Conservation (phyloP, 73 alveolate species). For the Paramecium tetraurelia region DNA sequence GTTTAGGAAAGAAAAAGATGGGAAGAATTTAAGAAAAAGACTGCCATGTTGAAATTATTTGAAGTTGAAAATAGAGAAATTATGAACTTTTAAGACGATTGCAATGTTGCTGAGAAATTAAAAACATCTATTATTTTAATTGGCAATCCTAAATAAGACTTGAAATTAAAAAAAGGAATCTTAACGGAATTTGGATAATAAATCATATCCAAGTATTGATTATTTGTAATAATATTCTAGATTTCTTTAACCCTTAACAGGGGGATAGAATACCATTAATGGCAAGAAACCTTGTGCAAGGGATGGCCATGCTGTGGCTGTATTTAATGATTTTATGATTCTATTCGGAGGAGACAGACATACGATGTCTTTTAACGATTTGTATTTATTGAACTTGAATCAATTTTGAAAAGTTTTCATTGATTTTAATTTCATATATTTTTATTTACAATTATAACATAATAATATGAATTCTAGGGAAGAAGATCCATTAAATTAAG, state of each 20-base stretch:
- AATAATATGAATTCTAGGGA: neutral
- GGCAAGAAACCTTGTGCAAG: slow-evolving; percentile 64
- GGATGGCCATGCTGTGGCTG: slow-evolving; percentile 74
- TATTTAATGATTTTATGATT: slow-evolving; percentile 68
- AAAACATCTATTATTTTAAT: slow-evolving; percentile 28
- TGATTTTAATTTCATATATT: neutral
- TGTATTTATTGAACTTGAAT: slow-evolving; percentile 56
- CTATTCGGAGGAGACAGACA: slow-evolving; percentile 93
- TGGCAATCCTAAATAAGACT: slow-evolving; percentile 44
- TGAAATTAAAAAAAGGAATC: neutral
- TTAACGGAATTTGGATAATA: slow-evolving; percentile 50
- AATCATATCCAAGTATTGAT: neutral
- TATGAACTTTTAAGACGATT: neutral
- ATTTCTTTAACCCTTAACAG: neutral
- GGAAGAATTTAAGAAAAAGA: neutral
- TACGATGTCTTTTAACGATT: slow-evolving; percentile 82
- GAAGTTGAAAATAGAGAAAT: neutral
- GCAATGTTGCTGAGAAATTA: slow-evolving; percentile 36
- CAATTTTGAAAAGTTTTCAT: neutral
- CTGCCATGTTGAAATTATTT: neutral
- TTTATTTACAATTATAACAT: neutral
- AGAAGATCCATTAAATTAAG: neutral
- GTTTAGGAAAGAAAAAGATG: neutral
- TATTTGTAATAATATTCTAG: neutral
- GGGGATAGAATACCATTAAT: slow-evolving; percentile 15